phyloP scores from a whole-genome alignment of 2,329 filamentous ascomycete species.

The Akanthomyces lecanii region DNA sequence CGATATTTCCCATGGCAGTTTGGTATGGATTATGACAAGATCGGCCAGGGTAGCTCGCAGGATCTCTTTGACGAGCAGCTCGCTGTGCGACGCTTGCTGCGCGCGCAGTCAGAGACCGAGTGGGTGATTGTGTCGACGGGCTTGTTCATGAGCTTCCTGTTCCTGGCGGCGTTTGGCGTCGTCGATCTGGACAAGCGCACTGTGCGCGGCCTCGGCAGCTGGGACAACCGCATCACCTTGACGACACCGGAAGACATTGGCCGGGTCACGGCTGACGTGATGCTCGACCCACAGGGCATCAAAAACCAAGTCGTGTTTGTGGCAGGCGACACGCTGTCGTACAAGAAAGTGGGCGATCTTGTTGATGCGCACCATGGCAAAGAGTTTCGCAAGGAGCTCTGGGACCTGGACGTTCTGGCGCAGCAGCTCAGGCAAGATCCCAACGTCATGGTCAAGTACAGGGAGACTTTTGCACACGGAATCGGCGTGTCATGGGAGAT shows the following conservation, averaged over 20 bases:
- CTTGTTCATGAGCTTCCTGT: slow-evolving; percentile 67
- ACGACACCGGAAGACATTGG: slow-evolving; percentile 64
- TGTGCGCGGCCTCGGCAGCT: slow-evolving; percentile 54
- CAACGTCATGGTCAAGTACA: slow-evolving; percentile 54
- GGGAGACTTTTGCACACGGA: slow-evolving; percentile 56
- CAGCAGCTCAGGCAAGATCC: slow-evolving; percentile 44
- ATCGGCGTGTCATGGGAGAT: slow-evolving; percentile 56
- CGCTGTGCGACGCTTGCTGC: slow-evolving; percentile 49
- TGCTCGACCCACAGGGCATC: slow-evolving; percentile 38
- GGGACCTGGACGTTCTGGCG: slow-evolving; percentile 42
- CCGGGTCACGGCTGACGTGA: slow-evolving; percentile 51
- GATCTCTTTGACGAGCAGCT: slow-evolving; percentile 66
- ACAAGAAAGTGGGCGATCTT: slow-evolving; percentile 48
- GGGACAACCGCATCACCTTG: slow-evolving; percentile 59
- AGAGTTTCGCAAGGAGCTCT: slow-evolving; percentile 45
- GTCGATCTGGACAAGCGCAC: slow-evolving; percentile 44
- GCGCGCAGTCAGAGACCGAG: slow-evolving; percentile 41
- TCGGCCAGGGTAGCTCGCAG: slow-evolving; percentile 56
- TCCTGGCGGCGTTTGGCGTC: slow-evolving; percentile 58
- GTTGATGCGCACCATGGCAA: slow-evolving; percentile 41
- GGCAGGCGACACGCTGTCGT: slow-evolving; percentile 60
- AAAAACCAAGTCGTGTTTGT: slow-evolving; percentile 49
- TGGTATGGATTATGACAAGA: slow-evolving; percentile 65
- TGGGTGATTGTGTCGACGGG: slow-evolving; percentile 68
- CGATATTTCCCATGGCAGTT: slow-evolving; percentile 70